A percentile compares a stretch with the other conserved stretches of the same genome.
These are phyloP conservation scores for Albifimbria verrucaria DNA, from an alignment of 2,329 filamentous ascomycete species.

Conservation along the genomic window DNA sequence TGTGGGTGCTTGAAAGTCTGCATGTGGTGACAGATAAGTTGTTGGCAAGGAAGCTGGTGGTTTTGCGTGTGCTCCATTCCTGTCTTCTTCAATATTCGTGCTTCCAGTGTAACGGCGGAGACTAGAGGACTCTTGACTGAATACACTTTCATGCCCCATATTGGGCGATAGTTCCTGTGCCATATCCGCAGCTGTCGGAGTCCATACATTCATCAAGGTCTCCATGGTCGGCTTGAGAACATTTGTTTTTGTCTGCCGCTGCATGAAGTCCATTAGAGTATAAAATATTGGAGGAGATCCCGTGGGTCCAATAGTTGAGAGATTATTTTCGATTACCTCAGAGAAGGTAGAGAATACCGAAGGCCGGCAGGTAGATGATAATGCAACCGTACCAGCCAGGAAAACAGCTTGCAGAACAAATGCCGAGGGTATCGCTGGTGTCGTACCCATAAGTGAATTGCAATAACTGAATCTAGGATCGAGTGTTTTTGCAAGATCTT, in stretches of 20 bases:
- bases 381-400: conserved; percentile 30
- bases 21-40: not conserved
- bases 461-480: conserved; percentile 34
- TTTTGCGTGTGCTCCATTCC: too few relatives aligned
- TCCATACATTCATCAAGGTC: conserved; percentile 23
- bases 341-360: conserved; percentile 33
- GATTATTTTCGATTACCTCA: conserved; percentile 31
- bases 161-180: too few relatives aligned
- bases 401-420: conserved; percentile 35
- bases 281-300: conserved; percentile 32
- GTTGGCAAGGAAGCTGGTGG: not conserved
- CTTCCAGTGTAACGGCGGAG: too few relatives aligned
- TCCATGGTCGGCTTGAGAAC: conserved; percentile 16
- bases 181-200: not conserved
- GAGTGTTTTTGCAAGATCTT: conserved; percentile 28
- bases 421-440: conserved; percentile 30
- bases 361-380: conserved; percentile 27
- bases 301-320: conserved; percentile 27
- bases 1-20: not conserved
- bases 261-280: conserved; percentile 31
- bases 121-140: too few relatives aligned
- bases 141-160: too few relatives aligned
- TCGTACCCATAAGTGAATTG: conserved; percentile 33
- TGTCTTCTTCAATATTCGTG: too few relatives aligned
- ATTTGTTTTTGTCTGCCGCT: conserved; percentile 8